These are phyloP conservation scores for Trichoderma oligosporum DNA, from an alignment of 2,329 filamentous ascomycete species.

Conservation along the genomic window DNA sequence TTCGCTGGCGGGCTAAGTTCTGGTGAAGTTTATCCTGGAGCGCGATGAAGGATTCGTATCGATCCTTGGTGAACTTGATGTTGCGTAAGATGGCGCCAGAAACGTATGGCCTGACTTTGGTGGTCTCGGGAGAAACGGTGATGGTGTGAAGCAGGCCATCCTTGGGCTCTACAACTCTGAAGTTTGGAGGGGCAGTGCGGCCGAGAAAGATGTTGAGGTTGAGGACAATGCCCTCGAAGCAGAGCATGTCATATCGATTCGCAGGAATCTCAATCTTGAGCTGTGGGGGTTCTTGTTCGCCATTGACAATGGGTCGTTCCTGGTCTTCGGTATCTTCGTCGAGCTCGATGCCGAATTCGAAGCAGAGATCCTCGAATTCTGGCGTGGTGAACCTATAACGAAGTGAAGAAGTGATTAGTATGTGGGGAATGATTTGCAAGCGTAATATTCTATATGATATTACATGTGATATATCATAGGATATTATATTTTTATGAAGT, in stretches of 20 bases:
- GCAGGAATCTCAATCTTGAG: slow-evolving; percentile 98
- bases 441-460: no score
- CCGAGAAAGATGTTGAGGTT: slow-evolving; percentile 94
- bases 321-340: slow-evolving; percentile 88
- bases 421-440: neutral
- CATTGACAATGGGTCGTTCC: slow-evolving; percentile 69
- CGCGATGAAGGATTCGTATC: slow-evolving; percentile 95
- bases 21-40: slow-evolving; percentile 98
- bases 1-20: slow-evolving; percentile 89
- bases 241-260: slow-evolving; percentile 92
- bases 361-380: slow-evolving; percentile 95
- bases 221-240: slow-evolving; percentile 92
- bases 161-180: slow-evolving; percentile 67
- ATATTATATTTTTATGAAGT: no score
- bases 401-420: neutral
- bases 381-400: slow-evolving; percentile 73
- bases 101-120: slow-evolving; percentile 78
- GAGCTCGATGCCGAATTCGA: slow-evolving; percentile 97
- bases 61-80: slow-evolving; percentile 84
- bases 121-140: slow-evolving; percentile 71
- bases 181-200: slow-evolving; percentile 72
- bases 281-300: slow-evolving; percentile 81
- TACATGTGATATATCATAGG: no score
- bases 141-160: slow-evolving; percentile 74
- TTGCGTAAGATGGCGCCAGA: slow-evolving; percentile 86